Evolutionary conservation across 441 rosid genomes (phyloP), one percentile per base, ranked within the genome.

Genomic region (Populus hybrid): DNA sequence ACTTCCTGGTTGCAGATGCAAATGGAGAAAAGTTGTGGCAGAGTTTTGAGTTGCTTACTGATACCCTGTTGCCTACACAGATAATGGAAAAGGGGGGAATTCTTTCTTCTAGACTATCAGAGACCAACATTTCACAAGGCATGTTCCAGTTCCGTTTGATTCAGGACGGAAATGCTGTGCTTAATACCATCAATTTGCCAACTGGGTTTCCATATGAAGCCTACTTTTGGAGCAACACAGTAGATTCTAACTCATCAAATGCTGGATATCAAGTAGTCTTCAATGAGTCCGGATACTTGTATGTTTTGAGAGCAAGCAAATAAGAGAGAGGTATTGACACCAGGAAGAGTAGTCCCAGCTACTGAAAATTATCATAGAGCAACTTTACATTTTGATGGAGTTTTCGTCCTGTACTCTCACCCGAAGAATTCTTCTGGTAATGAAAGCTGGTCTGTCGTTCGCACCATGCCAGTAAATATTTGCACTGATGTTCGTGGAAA

Each of bases 51-150:
- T 33, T 79, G 69, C 93, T 91, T 11, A 79, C 83, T 0, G 86
- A 90, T 33, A 88, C 89, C 8, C 64, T 90, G 64, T 73, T 90
- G 67, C 91, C 89, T 0, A 56, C 68, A 1, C 93, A 90, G 70
- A 75, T 3, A n/a, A 8, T 88, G 36, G 56, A 56, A 11, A 50
- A 0, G 2, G 67, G 14, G 1, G 77, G 53, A 2, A n/a, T 3
- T 3, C 79, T 88, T 31, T 74, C 42, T 64, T 85, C 81, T 40
- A 26, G 72, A 3, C 78, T 29, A 9, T 7, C 69, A 6, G 81
- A 77, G 29, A 71, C 77, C 29, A 71, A 81, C 69, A 87, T 78
- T 73, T 76, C 83, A 1, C 65, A 7, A 6, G 88, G 91, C 14
- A 88, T 78, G 68, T 87, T 85, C 33, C 84, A 83, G 59, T 80